phyloP scores from a whole-genome alignment of 1,284 basidiomycete species.

The Sporisorium scitamineum region DNA sequence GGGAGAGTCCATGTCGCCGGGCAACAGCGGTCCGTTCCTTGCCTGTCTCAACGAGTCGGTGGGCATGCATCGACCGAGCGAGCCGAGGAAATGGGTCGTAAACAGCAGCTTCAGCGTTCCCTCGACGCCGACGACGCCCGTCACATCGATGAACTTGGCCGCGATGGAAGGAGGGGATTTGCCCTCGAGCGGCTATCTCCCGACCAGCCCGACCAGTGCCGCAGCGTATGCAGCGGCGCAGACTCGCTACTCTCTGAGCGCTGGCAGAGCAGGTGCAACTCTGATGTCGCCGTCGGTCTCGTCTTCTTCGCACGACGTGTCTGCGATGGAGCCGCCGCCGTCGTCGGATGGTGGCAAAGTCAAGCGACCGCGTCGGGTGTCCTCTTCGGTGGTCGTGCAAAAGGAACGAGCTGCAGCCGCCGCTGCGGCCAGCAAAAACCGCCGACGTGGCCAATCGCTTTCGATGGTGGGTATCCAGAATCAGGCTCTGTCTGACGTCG shows the following conservation, averaged over 20 bases:
- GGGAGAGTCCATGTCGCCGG: constrained; percentile 46
- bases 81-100: constrained; percentile 53
- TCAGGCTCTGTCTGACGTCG: constrained; percentile 42
- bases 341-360: constrained; percentile 67
- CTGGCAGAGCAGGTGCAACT: constrained; percentile 14
- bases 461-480: constrained; percentile 58
- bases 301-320: constrained; percentile 32
- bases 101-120: constrained; percentile 47
- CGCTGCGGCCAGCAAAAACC: constrained; percentile 47
- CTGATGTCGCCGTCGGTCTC: constrained; percentile 45
- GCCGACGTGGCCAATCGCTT: constrained; percentile 59
- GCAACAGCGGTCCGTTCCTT: constrained; percentile 60
- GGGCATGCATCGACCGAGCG: constrained; percentile 60
- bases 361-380: constrained; percentile 61
- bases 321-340: constrained; percentile 43
- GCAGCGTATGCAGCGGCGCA: constrained; percentile 62
- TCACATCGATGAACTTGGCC: constrained; percentile 57
- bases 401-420: constrained; percentile 51
- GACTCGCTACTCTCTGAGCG: constrained; percentile 48
- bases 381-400: constrained; percentile 57
- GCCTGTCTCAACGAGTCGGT: constrained; percentile 63
- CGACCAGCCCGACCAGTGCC: constrained; percentile 37
- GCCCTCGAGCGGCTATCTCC: constrained; percentile 12
- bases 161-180: constrained; percentile 29
- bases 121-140: constrained; percentile 61